Evolutionary conservation across 192 early-diverging fungal genomes (phyloP), one percentile per base, ranked within the genome.

Genomic region (Rhizophagus prolifer): DNA sequence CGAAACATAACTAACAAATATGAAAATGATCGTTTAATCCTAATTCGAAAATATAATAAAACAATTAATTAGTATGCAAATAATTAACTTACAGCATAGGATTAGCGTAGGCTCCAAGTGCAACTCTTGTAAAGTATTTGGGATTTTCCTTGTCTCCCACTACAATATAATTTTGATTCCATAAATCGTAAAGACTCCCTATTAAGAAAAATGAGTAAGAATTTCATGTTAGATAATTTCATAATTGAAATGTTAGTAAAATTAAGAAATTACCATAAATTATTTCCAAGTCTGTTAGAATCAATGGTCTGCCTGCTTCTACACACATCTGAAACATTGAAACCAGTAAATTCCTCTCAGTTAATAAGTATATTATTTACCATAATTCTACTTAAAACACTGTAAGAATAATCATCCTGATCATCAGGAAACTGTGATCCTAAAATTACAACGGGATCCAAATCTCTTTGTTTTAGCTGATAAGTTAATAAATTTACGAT

Each of bases 161-260:
- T 10, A 44, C 23, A 13, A 77, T 74, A 30, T 74, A 77, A 70
- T 77, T 77, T 30, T 77, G 75, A 77, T 77, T 72, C 70, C 71
- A 77, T 44, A 77, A 50, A 28, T 77, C 75, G 19, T 77, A 77
- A 21, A 77, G 68, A 61, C 68, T 46, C 16, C 75, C 75, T 77
- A 58, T n/a, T 21, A 23, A 61, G 21, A 47, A 19, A 47, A 38
- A 31, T 28, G 36, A 8, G 31, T 38, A 38, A 38, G 7, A 8
- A 6, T 36, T 31, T 36, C 36, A 36, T 36, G 36, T 36, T 3
- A 31, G 31, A 31, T n/a, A 41, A 14, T 30, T 12, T n/a, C 1
- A 19, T 7, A 31, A 31, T 31, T 19, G 8, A 12, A 69, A 36
- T 38, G 6, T 14, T 38, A n/a, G 6, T 30, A 4, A 34, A 13